Evolutionary conservation across 2,329 filamentous ascomycete genomes (phyloP).

Genomic region (Exophiala phaeomuriformis): DNA sequence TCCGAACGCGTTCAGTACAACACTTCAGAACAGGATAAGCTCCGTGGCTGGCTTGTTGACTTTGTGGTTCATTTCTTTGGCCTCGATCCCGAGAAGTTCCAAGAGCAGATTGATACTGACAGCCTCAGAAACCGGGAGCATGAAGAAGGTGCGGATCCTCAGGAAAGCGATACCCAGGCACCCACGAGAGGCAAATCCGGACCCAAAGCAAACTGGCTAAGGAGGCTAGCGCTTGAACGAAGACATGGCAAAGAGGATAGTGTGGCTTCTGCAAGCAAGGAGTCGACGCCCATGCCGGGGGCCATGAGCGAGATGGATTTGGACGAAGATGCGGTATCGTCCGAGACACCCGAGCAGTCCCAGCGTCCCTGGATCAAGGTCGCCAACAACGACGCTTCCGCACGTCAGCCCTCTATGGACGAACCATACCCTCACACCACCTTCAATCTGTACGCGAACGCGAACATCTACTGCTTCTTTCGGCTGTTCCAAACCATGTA

Average conservation of each 20-base stretch:
- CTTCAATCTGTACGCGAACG: slow-evolving; percentile 88
- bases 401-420: slow-evolving; percentile 60
- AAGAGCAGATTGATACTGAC: slow-evolving; percentile 48
- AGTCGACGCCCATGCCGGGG: slow-evolving; percentile 60
- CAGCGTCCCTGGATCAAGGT: slow-evolving; percentile 47
- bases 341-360: slow-evolving; percentile 38
- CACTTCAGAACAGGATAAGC: slow-evolving; percentile 62
- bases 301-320: slow-evolving; percentile 24
- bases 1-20: slow-evolving; percentile 44
- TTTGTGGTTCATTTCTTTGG: slow-evolving; percentile 74
- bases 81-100: slow-evolving; percentile 61
- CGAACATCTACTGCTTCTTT: slow-evolving; percentile 90
- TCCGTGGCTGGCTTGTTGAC: slow-evolving; percentile 66
- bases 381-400: slow-evolving; percentile 48
- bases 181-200: slow-evolving; percentile 62
- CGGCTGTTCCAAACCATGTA: slow-evolving; percentile 89
- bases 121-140: slow-evolving; percentile 70
- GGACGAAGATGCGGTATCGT: slow-evolving; percentile 64
- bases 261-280: slow-evolving; percentile 70
- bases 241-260: slow-evolving; percentile 75
- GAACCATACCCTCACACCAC: slow-evolving; percentile 71
- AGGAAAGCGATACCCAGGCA: slow-evolving; percentile 62
- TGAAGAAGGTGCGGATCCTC: slow-evolving; percentile 58
- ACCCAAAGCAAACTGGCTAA: slow-evolving; percentile 72
- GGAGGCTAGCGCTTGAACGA: slow-evolving; percentile 77